A percentile compares a stretch with the other conserved stretches of the same genome.
Evolutionary conservation across 1,139 yeast species (phyloP).

Genomic region (Debaryomyces subglobosus): DNA sequence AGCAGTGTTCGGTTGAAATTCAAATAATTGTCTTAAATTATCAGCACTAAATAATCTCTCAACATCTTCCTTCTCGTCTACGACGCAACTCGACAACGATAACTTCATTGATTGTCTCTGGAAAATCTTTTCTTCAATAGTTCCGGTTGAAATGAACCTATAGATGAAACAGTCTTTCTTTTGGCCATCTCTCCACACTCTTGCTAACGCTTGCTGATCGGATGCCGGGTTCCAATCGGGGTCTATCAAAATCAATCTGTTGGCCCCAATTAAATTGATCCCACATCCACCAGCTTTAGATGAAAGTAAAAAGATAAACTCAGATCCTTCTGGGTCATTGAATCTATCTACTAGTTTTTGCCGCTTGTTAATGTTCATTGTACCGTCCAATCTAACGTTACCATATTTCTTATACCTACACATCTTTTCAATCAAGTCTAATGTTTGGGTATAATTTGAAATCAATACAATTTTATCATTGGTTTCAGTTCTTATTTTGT

Average conservation of each 20-base stretch:
- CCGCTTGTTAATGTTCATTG: constrained; percentile 88
- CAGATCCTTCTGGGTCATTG: constrained; percentile 87
- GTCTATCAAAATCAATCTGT: constrained; percentile 82
- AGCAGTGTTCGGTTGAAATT: constrained; percentile 64
- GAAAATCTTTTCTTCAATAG: constrained; percentile 94
- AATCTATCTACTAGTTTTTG: constrained; percentile 90
- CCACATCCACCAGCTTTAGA: constrained; percentile 99
- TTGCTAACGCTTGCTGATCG: constrained; percentile 96
- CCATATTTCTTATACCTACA: constrained; percentile 80
- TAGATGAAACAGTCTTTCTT: constrained; percentile 95
- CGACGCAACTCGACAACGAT: constrained; percentile 92
- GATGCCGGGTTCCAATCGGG: constrained; percentile 99
- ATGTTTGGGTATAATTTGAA: constrained; percentile 91
- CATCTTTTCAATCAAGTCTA: constrained; percentile 85
- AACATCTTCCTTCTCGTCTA: constrained; percentile 94
- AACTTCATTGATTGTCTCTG: constrained; percentile 97
- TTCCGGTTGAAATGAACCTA: constrained; percentile 90
- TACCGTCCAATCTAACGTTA: constrained; percentile 84
- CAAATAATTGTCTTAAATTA: constrained; percentile 73
- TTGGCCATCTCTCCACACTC: constrained; percentile 99
- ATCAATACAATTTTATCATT: constrained; percentile 93
- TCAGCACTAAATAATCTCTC: constrained; percentile 89
- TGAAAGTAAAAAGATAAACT: constrained; percentile 84
- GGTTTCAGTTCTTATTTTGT: constrained; percentile 74
- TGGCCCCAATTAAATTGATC: constrained; percentile 94